These are phyloP conservation scores for Pseudopyrenochaeta lycopersici DNA, from an alignment of 2,329 filamentous ascomycete genomes.

Conservation along the genomic window DNA sequence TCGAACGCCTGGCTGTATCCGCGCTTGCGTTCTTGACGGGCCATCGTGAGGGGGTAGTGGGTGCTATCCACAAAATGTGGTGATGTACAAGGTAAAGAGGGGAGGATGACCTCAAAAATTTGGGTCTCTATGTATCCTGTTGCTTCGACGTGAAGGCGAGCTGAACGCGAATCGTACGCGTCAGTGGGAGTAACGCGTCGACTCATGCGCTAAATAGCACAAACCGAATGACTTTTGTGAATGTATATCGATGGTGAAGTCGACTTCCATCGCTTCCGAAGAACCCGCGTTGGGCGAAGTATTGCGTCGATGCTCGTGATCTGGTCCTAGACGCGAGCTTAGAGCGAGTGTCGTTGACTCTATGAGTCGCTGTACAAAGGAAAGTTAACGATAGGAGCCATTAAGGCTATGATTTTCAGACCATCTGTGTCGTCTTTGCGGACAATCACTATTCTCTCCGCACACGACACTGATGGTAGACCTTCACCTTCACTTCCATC, in stretches of 20 bases:
- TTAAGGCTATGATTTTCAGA: background rate
- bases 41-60: conserved; percentile 2
- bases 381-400: background rate
- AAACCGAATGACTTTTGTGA: background rate
- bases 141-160: background rate
- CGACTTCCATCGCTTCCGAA: background rate
- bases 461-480: background rate
- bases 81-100: background rate
- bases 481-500: conserved; percentile 27
- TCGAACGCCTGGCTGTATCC: conserved; percentile 27
- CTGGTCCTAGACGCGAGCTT: background rate
- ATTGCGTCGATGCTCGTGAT: background rate
- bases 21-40: conserved; percentile 21
- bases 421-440: background rate
- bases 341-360: background rate
- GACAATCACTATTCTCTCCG: background rate
- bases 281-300: background rate
- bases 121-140: background rate
- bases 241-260: background rate
- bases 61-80: too few species aligned
- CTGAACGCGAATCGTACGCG: background rate
- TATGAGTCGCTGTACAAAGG: background rate
- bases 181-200: background rate
- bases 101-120: background rate
- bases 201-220: background rate